phyloP scores from a whole-genome alignment of 257 asterid genomes.

The Solanum clarkiae region DNA sequence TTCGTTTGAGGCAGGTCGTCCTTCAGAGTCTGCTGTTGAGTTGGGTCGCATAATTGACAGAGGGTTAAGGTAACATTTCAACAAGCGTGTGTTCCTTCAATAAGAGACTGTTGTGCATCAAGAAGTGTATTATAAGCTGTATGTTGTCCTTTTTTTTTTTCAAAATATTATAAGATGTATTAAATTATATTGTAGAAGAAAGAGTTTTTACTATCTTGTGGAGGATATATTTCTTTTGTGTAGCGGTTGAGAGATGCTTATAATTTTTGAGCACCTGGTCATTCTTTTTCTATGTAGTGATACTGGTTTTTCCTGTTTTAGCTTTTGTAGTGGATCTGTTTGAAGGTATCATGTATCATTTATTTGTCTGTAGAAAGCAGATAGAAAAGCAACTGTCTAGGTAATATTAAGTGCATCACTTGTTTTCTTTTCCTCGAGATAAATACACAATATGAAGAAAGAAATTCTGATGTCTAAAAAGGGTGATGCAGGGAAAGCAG shows the following conservation, averaged over 20 bases:
- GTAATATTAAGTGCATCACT: background rate
- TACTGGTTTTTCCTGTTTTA: background rate
- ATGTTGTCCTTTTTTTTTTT: background rate
- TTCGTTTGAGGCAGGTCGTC: slow-evolving; percentile 84
- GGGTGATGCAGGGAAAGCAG: slow-evolving; percentile 74
- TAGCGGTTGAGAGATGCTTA: background rate
- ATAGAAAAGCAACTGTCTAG: background rate
- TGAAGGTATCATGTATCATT: background rate
- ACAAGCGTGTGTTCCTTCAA: background rate
- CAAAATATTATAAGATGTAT: background rate
- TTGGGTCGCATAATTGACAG: slow-evolving; percentile 94
- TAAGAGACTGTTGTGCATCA: background rate
- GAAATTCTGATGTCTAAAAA: background rate
- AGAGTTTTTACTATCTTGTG: background rate
- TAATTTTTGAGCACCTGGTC: background rate
- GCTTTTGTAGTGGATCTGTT: background rate
- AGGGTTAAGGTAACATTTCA: slow-evolving; percentile 58
- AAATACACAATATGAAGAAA: background rate
- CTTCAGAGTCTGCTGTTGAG: slow-evolving; percentile 84
- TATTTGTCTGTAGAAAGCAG: background rate
- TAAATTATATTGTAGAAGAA: background rate
- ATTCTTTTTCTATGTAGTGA: background rate
- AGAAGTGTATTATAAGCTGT: background rate
- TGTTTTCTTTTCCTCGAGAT: background rate
- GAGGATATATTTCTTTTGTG: background rate